Percentiles rank a stretch among this genome's conserved stretches.
Evolutionary conservation across 305 asterid genomes (phyloP).

Genomic region (Lippia alba): DNA sequence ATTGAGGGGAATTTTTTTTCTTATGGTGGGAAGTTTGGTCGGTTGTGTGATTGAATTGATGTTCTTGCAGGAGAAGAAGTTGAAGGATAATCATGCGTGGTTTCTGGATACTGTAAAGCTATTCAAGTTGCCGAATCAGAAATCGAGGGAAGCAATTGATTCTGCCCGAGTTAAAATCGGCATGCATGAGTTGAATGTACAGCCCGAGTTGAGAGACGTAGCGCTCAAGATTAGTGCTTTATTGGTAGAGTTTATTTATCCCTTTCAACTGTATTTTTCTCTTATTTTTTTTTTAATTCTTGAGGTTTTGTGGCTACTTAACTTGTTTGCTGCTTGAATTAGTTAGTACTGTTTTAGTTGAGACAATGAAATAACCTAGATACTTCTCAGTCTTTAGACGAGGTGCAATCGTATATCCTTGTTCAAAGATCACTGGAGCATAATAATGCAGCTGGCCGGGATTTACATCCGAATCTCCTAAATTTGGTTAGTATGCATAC

Average conservation of each 20-base stretch:
- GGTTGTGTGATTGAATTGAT: constrained; percentile 28
- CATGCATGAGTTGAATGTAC: constrained; percentile 55
- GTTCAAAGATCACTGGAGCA: constrained; percentile 67
- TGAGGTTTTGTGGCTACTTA: background rate
- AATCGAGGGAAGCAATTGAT: constrained; percentile 83
- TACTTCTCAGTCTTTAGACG: constrained; percentile 77
- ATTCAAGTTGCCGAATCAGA: constrained; percentile 73
- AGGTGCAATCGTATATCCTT: constrained; percentile 88
- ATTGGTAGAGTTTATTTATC: constrained; percentile 51
- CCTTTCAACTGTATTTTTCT: constrained; percentile 8
- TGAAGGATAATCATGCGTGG: constrained; percentile 82
- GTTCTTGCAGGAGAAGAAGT: constrained; percentile 64
- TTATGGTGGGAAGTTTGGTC: background rate
- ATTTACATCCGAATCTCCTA: constrained; percentile 46
- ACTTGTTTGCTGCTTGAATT: constrained; percentile 23
- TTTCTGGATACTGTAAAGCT: constrained; percentile 56
- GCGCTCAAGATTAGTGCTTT: constrained; percentile 73
- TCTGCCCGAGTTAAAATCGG: constrained; percentile 63
- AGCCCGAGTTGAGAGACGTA: constrained; percentile 61
- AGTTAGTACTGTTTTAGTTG: constrained; percentile 10
- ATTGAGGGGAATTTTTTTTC: background rate
- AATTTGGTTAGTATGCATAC: constrained; percentile 66
- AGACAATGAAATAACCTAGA: constrained; percentile 25
- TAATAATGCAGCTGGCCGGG: constrained; percentile 39
- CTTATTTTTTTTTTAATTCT: background rate